Base-by-base conservation (phyloP, 805 yeast species). In the Hanseniaspora pseudoguilliermondii region DNA sequence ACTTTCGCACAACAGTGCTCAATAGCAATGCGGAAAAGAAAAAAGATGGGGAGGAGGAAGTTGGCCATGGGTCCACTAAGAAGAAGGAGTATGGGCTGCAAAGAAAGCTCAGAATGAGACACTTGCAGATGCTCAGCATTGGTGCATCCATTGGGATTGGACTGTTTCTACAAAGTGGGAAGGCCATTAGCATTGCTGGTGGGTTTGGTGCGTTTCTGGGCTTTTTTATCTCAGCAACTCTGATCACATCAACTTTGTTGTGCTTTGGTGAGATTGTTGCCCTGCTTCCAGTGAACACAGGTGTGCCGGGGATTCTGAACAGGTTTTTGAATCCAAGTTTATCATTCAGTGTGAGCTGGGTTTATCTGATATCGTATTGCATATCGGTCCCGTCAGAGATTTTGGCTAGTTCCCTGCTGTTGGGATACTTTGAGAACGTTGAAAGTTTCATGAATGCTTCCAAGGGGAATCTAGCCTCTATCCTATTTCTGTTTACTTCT, bases 121-220 rank as follows among this genome's bases (percentile, higher is more conserved):
- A 85, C 66, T 68, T 85, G 20, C 89, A 84, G 63, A 83, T 84
- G 81, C 81, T 85, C 48, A 85, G 90, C 0, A 71, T 86, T 34
- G 88, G 89, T 2, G 91, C 89, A 1, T 83, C 90, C 0, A 66
- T 85, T 5, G 93, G 93, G 1, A 91, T 85, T 16, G 93, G 95
- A 0, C 67, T 85, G 20, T 75, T 83, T 57, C 69, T 85, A 25
- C 79, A 82, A 44, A 78, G 84, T 7, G 90, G 93, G 3, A 82
- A 84, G 62, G 85, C 88, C 0, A 75, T 85, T 53, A 74, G 81
- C 20, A 80, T 81, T 18, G 84, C 86, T 2, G 95, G 95, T 1
- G 91, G 91, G 0, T 70, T 85, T 53, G 95, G 95, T 0, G 79
- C 87, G 9, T 67, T 85, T 5, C 61, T 85, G 15, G 90, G 91